These are phyloP conservation scores for Thymus quinquecostatus DNA, from an alignment of 257 asterid genomes.

Conservation along the genomic window DNA sequence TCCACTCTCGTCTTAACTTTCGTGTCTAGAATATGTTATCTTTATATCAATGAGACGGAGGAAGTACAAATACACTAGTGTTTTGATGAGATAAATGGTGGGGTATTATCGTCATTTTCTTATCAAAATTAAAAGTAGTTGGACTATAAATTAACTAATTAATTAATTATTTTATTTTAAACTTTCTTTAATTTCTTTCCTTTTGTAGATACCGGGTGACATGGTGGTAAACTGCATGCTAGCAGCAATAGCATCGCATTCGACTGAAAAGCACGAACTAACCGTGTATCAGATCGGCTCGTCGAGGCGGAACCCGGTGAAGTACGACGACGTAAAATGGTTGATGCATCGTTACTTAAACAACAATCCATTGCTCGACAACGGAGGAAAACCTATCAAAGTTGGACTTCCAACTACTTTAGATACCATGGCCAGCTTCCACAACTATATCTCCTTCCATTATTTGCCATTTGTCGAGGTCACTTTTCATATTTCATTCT, in stretches of 20 bases:
- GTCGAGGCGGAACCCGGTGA: slow-evolving; percentile 49
- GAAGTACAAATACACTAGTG: too few species aligned
- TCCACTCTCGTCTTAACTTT: too few species aligned
- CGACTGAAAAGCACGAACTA: neutral
- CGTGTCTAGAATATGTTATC: too few species aligned
- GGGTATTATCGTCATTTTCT: too few species aligned
- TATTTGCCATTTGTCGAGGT: slow-evolving; percentile 55
- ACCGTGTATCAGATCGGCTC: slow-evolving; percentile 59
- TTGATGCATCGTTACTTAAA: slow-evolving; percentile 39
- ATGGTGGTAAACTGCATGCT: slow-evolving; percentile 66
- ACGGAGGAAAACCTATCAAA: slow-evolving; percentile 42
- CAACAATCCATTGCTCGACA: slow-evolving; percentile 42
- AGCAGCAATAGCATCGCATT: slow-evolving; percentile 40
- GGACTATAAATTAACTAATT: too few species aligned
- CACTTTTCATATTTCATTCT: neutral
- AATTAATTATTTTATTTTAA: too few species aligned
- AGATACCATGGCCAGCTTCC: slow-evolving; percentile 52
- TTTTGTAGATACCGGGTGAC: slow-evolving; percentile 63
- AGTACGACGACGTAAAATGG: slow-evolving; percentile 25
- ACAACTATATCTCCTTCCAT: slow-evolving; percentile 45
- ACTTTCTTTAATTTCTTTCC: too few species aligned
- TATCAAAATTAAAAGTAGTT: too few species aligned
- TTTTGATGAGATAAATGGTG: too few species aligned
- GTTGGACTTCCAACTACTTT: slow-evolving; percentile 28
- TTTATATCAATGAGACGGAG: too few species aligned